Evolutionary conservation across 169 alveolate genomes (phyloP).

Genomic region (Cryptosporidium baileyi): DNA sequence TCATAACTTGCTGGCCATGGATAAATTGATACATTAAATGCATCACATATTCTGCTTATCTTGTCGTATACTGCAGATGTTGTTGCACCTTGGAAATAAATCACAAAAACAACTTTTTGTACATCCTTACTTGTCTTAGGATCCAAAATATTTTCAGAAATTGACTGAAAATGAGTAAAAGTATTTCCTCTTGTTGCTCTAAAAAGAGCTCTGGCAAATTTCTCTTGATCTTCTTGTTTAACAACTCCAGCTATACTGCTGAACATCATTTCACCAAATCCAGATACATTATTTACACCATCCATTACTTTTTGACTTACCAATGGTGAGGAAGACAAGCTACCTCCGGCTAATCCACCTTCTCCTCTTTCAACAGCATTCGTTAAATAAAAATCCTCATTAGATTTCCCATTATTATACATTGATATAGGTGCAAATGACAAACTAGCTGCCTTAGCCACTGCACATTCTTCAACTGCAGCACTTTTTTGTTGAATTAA

Average conservation of each 20-base stretch:
- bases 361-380: constrained; percentile 66
- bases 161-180: constrained; percentile 87
- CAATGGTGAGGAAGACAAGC: constrained; percentile 19
- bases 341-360: constrained; percentile 39
- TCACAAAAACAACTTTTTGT: constrained; percentile 90
- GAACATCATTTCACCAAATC: constrained; percentile 78
- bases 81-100: constrained; percentile 89
- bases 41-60: constrained; percentile 89
- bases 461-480: constrained; percentile 84
- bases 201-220: constrained; percentile 93
- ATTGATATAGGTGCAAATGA: constrained; percentile 68
- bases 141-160: constrained; percentile 80
- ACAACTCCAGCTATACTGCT: constrained; percentile 92
- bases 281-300: constrained; percentile 5
- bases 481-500: constrained; percentile 81
- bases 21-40: constrained; percentile 86
- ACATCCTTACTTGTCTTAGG: constrained; percentile 73
- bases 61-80: constrained; percentile 86
- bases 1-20: constrained; percentile 84
- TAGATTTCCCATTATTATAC: constrained; percentile 8
- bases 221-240: constrained; percentile 86
- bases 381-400: constrained; percentile 44
- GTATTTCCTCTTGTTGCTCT: constrained; percentile 97
- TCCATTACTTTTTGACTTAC: constrained; percentile 18
- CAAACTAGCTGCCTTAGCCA: constrained; percentile 75